Conservation (phyloP, 257 asterid species). For the Salvia splendens region DNA sequence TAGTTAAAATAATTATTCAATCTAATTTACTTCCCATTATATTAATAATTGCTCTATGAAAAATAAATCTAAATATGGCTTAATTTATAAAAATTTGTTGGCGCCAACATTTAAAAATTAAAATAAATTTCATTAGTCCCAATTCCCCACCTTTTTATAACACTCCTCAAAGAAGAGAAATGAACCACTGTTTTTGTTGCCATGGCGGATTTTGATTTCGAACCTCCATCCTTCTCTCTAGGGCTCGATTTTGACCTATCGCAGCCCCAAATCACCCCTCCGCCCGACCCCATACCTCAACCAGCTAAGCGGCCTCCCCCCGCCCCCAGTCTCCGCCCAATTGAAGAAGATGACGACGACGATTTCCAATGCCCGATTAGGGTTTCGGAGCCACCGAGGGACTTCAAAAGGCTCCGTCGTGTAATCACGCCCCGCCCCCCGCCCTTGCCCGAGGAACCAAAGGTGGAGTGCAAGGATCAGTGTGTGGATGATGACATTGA, state of each 20-base stretch:
- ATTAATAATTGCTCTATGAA: too few species aligned
- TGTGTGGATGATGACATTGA: slow-evolving; percentile 78
- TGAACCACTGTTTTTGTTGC: slow-evolving; percentile 1
- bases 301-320: slow-evolving; percentile 40
- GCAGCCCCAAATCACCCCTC: slow-evolving; percentile 39
- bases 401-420: slow-evolving; percentile 67
- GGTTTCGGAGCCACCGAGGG: slow-evolving; percentile 43
- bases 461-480: slow-evolving; percentile 22
- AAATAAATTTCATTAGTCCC: neutral
- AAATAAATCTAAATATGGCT: too few species aligned
- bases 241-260: slow-evolving; percentile 74
- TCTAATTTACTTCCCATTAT: too few species aligned
- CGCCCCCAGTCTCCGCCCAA: slow-evolving; percentile 32
- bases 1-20: too few species aligned
- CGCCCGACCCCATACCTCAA: slow-evolving; percentile 28
- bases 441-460: slow-evolving; percentile 28
- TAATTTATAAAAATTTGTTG: too few species aligned
- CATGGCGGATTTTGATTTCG: slow-evolving; percentile 66
- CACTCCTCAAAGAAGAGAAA: neutral
- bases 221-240: slow-evolving; percentile 79
- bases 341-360: slow-evolving; percentile 40
- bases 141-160: neutral
- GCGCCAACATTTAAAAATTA: too few species aligned
- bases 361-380: slow-evolving; percentile 49
- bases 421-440: slow-evolving; percentile 40